Conservation (phyloP, 108 stramenopile genomes). For the Cyclotella distinguenda region DNA sequence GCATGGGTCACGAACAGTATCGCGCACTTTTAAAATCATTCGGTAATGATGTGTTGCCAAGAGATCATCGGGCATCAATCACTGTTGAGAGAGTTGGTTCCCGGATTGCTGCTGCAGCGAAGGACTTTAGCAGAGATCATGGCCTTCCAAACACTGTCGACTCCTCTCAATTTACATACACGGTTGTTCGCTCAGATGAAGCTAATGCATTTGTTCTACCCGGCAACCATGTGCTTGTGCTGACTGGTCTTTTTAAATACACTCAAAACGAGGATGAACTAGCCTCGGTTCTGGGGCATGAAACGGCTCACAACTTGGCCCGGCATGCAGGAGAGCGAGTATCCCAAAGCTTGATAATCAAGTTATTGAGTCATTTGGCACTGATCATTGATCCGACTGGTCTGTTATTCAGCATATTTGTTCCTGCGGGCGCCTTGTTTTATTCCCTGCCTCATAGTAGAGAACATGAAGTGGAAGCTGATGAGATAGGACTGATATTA, state of each 20-base stretch:
- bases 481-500: constrained; percentile 76
- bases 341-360: constrained; percentile 51
- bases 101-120: constrained; percentile 70
- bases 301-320: constrained; percentile 78
- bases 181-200: constrained; percentile 66
- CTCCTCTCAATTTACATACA: constrained; percentile 61
- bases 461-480: constrained; percentile 78
- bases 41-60: constrained; percentile 54
- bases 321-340: constrained; percentile 81
- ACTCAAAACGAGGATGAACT: constrained; percentile 79
- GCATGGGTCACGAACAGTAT: constrained; percentile 52
- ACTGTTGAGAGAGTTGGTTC: constrained; percentile 71
- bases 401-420: constrained; percentile 49
- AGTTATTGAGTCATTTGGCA: constrained; percentile 50
- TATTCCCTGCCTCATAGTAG: constrained; percentile 73
- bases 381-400: constrained; percentile 79
- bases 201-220: constrained; percentile 89
- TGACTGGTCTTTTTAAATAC: constrained; percentile 75
- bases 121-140: constrained; percentile 25
- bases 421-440: constrained; percentile 61
- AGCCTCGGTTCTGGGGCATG: constrained; percentile 69
- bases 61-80: constrained; percentile 61
- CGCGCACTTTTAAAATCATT: constrained; percentile 51
- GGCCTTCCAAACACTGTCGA: constrained; percentile 4
- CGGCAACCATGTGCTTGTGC: constrained; percentile 80